A percentile compares a stretch with the other conserved stretches of the same genome.
phyloP scores from a whole-genome alignment of 2,329 filamentous ascomycete species.

The Colletotrichum phormii region DNA sequence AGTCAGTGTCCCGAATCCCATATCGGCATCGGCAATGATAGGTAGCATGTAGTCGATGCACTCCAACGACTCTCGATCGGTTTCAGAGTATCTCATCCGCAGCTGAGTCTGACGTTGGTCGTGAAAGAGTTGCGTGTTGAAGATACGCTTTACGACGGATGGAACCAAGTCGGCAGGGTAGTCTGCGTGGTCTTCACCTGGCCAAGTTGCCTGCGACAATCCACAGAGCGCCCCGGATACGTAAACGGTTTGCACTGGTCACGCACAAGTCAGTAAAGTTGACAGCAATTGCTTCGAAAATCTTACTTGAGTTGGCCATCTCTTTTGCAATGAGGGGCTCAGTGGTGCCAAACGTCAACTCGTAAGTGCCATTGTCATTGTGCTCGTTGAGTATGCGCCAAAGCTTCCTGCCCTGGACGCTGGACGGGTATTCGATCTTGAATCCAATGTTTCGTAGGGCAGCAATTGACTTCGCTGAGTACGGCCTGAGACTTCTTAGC shows the following conservation, averaged over 20 bases:
- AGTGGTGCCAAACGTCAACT: no score
- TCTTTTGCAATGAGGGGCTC: no score
- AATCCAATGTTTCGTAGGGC: conserved; percentile 45
- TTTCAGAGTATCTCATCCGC: conserved; percentile 45
- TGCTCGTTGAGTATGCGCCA: conserved; percentile 43
- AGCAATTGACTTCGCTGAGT: conserved; percentile 46
- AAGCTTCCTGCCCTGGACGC: conserved; percentile 49
- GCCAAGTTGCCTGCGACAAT: conserved; percentile 49
- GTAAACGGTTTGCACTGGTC: conserved; percentile 46
- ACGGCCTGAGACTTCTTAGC: background rate
- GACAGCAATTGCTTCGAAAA: no score
- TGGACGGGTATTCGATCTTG: conserved; percentile 44
- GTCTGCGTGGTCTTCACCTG: conserved; percentile 55
- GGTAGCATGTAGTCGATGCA: conserved; percentile 53
- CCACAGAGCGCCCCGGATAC: conserved; percentile 54
- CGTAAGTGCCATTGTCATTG: no score
- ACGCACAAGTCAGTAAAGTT: no score
- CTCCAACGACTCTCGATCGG: conserved; percentile 47
- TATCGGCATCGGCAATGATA: conserved; percentile 55
- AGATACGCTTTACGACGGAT: conserved; percentile 53
- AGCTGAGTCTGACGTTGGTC: conserved; percentile 53
- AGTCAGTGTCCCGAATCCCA: conserved; percentile 55
- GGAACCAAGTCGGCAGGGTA: conserved; percentile 56
- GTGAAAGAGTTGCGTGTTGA: conserved; percentile 53
- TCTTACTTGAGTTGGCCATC: no score